Base-by-base conservation (phyloP, 140 eudicot species). In the Bidens hawaiensis region DNA sequence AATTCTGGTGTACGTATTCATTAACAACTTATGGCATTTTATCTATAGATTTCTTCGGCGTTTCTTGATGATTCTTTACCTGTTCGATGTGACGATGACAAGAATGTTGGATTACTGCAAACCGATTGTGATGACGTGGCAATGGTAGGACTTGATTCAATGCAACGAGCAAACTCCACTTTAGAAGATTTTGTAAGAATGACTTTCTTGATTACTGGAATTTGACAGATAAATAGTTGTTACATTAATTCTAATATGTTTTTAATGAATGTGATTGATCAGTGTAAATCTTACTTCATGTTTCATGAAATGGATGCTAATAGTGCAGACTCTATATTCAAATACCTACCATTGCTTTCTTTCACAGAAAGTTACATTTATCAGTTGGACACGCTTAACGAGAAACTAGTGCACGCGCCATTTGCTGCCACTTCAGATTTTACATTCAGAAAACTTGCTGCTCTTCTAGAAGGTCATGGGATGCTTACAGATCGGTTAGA, bases 261-360 rank as follows among this genome's bases (percentile, higher is more conserved):
- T 36, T 21, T 60, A 34, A 48, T 48, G 23, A 27, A 30, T 23
- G 36, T 27, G 24, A 54, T 33, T 71, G 46, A 16, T 34, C 94
- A 90, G 97, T 83, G 90, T 84, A 84, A 95, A 74, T 90, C 97
- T 50, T 90, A 90, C 73, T 87, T 90, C 71, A 83, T 90, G 97
- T 90, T 90, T 75, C 97, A 90, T 62, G 73, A 74, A 49, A 79
- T 90, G 96, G 96, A 90, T 71, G 82, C 71, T n/a, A 71, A 71
- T 64, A 72, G 61, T 71, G 87, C 86, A 5, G 89, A 78, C 24
- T 64, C 82, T 25, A 45, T 87, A 57, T 90, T 90, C 81, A 84
- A 68, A 82, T 68, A 86, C 64, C 64, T 90, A 50, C 97, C 96
- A 2, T 47, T 78, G 66, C 96, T 90, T 75, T 90, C 90, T 60